These are phyloP conservation scores for Pythium dissimile DNA, from an alignment of 352 stramenopile species.

Conservation along the genomic window DNA sequence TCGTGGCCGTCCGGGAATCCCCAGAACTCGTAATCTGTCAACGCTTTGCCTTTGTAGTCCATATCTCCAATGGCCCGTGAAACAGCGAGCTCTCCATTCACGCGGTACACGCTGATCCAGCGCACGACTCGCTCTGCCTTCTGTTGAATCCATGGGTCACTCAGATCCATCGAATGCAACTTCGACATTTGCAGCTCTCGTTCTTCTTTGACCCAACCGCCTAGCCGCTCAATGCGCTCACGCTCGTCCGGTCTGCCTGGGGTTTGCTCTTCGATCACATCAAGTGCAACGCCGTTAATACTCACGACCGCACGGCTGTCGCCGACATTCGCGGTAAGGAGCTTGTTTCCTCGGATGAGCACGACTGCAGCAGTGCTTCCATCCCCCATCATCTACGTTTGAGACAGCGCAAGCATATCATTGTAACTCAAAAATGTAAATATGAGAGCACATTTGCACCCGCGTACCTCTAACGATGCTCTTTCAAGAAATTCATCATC, in stretches of 20 bases:
- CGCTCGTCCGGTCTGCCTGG: constrained; percentile 73
- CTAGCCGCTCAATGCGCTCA: constrained; percentile 60
- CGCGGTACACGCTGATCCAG: constrained; percentile 83
- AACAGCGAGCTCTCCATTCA: constrained; percentile 92
- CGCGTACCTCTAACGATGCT: constrained; percentile 48
- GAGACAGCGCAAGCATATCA: not conserved
- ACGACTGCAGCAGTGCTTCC: constrained; percentile 79
- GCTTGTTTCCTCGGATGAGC: constrained; percentile 73
- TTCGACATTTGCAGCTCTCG: constrained; percentile 86
- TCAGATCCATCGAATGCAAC: constrained; percentile 86
- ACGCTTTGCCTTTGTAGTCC: constrained; percentile 84
- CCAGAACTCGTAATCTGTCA: constrained; percentile 81
- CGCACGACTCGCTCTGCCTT: constrained; percentile 77
- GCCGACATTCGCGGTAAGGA: constrained; percentile 86
- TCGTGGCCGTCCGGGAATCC: constrained; percentile 80
- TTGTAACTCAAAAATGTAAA: not conserved
- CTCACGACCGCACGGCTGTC: constrained; percentile 85
- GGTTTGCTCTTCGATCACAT: constrained; percentile 88
- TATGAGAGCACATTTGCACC: not conserved
- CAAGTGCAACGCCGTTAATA: constrained; percentile 68
- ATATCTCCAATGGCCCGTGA: constrained; percentile 91
- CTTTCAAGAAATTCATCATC: constrained; percentile 75
- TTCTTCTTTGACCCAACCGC: constrained; percentile 82
- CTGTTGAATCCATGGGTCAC: constrained; percentile 81
- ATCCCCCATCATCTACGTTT: constrained; percentile 55